Evolutionary conservation across 2,329 filamentous ascomycete genomes (phyloP).

Genomic region (Arthrobotrys iridis): DNA sequence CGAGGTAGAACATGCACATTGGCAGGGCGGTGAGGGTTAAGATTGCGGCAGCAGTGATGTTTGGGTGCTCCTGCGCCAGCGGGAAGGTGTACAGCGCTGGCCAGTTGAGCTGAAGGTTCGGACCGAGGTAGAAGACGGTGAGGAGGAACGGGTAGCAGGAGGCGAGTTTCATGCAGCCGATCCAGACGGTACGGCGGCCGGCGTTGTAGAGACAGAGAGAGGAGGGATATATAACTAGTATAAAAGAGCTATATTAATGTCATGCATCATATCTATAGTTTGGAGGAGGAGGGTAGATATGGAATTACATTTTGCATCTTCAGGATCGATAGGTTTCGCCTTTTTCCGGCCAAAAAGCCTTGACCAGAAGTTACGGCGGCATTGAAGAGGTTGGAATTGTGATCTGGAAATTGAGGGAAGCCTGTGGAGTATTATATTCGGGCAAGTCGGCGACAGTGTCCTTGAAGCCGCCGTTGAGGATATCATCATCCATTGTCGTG

Average conservation of each 20-base stretch:
- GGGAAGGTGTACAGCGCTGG: constrained; percentile 41
- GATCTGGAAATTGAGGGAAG: not conserved
- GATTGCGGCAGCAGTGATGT: constrained; percentile 18
- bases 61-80: constrained; percentile 16
- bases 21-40: constrained; percentile 30
- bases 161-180: constrained; percentile 51
- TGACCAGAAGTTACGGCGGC: constrained; percentile 51
- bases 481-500: constrained; percentile 18
- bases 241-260: not conserved
- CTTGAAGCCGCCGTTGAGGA: not conserved
- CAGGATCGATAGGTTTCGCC: constrained; percentile 17
- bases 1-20: constrained; percentile 53
- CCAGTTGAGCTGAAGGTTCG: constrained; percentile 40
- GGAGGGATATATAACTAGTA: constrained; percentile 42
- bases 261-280: not conserved
- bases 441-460: not conserved
- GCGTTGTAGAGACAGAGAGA: constrained; percentile 50
- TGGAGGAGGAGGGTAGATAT: not conserved
- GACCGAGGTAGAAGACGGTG: constrained; percentile 52
- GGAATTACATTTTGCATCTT: constrained; percentile 42
- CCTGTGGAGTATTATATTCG: not conserved
- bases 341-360: constrained; percentile 41
- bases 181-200: constrained; percentile 41
- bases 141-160: constrained; percentile 51
- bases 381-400: constrained; percentile 22